phyloP scores from a whole-genome alignment of 768 basidiomycete species.

The Mycena polygramma region DNA sequence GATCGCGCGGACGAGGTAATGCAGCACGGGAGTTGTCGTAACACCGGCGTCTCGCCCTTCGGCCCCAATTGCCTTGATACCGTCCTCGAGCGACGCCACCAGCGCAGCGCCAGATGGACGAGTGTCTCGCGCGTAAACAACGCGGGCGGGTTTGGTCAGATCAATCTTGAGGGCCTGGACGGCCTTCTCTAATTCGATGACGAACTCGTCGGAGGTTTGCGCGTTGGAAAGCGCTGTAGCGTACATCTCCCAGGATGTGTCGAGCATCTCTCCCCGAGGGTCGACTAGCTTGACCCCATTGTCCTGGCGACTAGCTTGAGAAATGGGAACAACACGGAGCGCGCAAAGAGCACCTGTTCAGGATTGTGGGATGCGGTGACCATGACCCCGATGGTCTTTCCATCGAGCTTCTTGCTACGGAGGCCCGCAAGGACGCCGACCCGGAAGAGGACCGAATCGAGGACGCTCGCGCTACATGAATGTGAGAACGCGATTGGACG shows the following conservation, averaged over 20 bases:
- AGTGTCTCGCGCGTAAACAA: constrained; percentile 95
- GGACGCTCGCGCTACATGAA: constrained; percentile 66
- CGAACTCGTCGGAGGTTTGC: constrained; percentile 77
- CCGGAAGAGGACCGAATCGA: constrained; percentile 95
- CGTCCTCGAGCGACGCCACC: constrained; percentile 84
- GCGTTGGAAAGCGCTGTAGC: constrained; percentile 93
- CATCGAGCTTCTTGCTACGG: constrained; percentile 91
- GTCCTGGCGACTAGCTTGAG: constrained; percentile 69
- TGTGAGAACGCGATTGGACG: constrained; percentile 27
- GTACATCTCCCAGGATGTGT: constrained; percentile 90
- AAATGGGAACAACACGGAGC: constrained; percentile 25
- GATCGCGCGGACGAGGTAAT: constrained; percentile 92
- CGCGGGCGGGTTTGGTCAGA: constrained; percentile 79
- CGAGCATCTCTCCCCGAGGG: constrained; percentile 97
- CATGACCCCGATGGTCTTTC: constrained; percentile 96
- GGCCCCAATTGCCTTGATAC: constrained; percentile 79
- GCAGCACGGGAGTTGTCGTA: constrained; percentile 94
- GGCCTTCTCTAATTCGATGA: constrained; percentile 72
- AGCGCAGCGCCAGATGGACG: constrained; percentile 87
- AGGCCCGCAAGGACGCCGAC: constrained; percentile 92
- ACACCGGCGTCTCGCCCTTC: constrained; percentile 83
- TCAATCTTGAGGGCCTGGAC: constrained; percentile 80
- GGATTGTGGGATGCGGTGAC: constrained; percentile 99
- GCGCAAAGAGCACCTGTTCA: constrained; percentile 76
- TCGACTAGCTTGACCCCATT: constrained; percentile 99